These are phyloP conservation scores for Curvularia lunata DNA, from an alignment of 2,329 filamentous ascomycete species.

Conservation along the genomic window DNA sequence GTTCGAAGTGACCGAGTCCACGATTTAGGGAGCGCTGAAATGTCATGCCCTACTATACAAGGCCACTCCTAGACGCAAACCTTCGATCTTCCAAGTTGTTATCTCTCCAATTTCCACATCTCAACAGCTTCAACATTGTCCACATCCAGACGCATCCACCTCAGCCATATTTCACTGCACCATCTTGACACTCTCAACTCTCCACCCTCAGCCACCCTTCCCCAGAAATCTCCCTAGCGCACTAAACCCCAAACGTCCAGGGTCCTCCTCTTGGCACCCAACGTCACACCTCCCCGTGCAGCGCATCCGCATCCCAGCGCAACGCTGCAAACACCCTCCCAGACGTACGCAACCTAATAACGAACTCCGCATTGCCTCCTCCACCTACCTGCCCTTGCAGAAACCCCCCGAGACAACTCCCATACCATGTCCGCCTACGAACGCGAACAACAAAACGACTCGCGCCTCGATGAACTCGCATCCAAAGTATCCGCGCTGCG, in stretches of 20 bases:
- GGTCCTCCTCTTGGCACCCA: conserved; percentile 20
- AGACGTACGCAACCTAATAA: neutral
- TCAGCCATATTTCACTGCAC: too few species aligned
- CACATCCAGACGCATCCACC: too few species aligned
- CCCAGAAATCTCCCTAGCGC: neutral
- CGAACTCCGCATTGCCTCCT: neutral
- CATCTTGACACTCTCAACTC: neutral
- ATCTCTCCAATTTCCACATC: neutral
- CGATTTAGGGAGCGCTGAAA: neutral
- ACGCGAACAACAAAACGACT: conserved; percentile 84
- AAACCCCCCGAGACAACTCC: conserved; percentile 14
- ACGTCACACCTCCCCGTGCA: conserved; percentile 11
- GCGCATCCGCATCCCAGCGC: neutral
- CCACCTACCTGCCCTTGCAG: neutral
- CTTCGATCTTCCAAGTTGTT: neutral
- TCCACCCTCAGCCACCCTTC: neutral
- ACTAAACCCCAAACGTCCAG: conserved; percentile 14
- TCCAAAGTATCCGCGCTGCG: conserved; percentile 90
- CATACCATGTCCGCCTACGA: conserved; percentile 64
- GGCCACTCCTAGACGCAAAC: neutral
- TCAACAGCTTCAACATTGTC: neutral
- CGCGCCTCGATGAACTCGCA: conserved; percentile 87
- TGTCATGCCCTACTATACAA: neutral
- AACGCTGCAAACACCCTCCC: neutral
- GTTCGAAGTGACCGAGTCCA: neutral